Conservation (phyloP, 1,284 basidiomycete species). For the Malassezia equina region DNA sequence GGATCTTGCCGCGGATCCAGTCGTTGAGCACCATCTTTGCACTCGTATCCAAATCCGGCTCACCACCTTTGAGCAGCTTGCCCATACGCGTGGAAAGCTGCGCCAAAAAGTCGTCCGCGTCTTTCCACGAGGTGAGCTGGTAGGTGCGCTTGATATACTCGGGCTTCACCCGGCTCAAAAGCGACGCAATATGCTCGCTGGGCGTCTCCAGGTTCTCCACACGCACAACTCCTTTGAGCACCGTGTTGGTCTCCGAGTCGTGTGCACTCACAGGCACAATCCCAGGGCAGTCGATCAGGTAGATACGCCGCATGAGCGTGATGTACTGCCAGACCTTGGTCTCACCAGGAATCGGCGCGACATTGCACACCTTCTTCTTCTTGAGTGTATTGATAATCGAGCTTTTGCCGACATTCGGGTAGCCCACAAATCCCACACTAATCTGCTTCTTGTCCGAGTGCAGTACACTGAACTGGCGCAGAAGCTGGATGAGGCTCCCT, state of each 20-base stretch:
- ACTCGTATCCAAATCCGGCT: constrained; percentile 81
- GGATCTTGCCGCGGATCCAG: constrained; percentile 92
- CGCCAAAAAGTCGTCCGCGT: constrained; percentile 64
- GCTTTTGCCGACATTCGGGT: constrained; percentile 96
- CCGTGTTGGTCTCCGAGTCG: constrained; percentile 82
- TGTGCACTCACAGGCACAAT: constrained; percentile 85
- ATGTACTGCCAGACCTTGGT: constrained; percentile 99
- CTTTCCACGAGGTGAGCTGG: constrained; percentile 53
- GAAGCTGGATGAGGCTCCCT: constrained; percentile 89
- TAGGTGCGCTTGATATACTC: constrained; percentile 89
- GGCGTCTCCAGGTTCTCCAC: constrained; percentile 90
- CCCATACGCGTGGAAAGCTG: constrained; percentile 82
- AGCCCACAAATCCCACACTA: constrained; percentile 92
- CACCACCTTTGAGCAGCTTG: constrained; percentile 82
- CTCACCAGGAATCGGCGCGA: constrained; percentile 94
- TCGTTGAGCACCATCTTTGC: constrained; percentile 93
- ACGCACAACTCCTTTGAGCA: constrained; percentile 91
- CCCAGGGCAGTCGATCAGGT: constrained; percentile 97
- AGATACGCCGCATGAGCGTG: constrained; percentile 85
- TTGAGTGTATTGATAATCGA: constrained; percentile 98
- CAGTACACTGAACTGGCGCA: constrained; percentile 90
- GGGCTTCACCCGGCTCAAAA: constrained; percentile 81
- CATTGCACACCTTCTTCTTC: constrained; percentile 92
- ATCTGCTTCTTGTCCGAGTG: constrained; percentile 99
- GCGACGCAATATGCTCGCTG: constrained; percentile 78